Conservation (phyloP, 768 basidiomycete species). For the Udeniomyces megalosporus region DNA sequence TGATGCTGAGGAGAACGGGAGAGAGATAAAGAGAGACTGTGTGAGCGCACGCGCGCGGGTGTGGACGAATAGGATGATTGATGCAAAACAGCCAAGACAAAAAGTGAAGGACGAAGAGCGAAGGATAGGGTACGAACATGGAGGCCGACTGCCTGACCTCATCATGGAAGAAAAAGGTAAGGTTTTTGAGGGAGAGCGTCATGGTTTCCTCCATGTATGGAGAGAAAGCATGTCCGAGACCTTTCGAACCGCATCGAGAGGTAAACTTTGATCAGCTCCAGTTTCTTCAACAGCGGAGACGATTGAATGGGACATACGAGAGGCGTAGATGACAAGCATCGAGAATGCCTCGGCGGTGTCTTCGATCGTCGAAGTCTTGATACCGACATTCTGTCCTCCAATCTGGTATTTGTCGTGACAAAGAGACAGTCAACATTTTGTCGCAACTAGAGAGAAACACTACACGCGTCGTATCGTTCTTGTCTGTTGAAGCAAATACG, state of each 20-base stretch:
- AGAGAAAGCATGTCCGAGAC: conserved; percentile 48
- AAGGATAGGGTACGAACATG: conserved; percentile 37
- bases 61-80: background rate
- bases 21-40: background rate
- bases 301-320: conserved; percentile 26
- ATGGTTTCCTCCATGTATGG: conserved; percentile 57
- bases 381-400: conserved; percentile 44
- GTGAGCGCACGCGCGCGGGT: too few relatives aligned
- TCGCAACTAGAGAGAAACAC: too few relatives aligned
- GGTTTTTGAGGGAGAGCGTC: conserved; percentile 51
- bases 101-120: background rate
- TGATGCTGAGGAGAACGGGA: background rate
- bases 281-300: too few relatives aligned
- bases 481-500: background rate
- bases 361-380: conserved; percentile 63
- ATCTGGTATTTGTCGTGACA: too few relatives aligned
- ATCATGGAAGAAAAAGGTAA: conserved; percentile 68
- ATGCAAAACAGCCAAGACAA: background rate
- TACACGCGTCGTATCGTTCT: too few relatives aligned
- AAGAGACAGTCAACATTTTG: too few relatives aligned
- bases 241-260: too few relatives aligned
- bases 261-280: too few relatives aligned
- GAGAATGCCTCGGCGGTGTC: conserved; percentile 80
- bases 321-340: conserved; percentile 65
- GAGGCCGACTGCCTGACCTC: conserved; percentile 65